Evolutionary conservation across 805 yeast genomes (phyloP).

Genomic region (Metschnikowia aberdeeniae): DNA sequence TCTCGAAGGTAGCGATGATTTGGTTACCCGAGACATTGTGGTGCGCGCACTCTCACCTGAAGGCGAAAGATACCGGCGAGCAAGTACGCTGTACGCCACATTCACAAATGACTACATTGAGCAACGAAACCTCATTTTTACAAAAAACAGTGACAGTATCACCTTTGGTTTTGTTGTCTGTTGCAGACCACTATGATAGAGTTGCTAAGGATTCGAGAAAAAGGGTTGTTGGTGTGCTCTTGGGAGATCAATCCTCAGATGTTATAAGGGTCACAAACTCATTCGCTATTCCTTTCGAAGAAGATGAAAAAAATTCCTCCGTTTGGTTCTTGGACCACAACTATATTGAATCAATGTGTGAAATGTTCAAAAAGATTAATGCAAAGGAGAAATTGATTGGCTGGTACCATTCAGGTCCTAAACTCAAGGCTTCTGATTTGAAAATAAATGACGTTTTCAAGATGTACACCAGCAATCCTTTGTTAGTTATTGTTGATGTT

Average conservation of each 20-base stretch:
- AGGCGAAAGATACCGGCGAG: constrained; percentile 8
- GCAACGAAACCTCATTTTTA: constrained; percentile 37
- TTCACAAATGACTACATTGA: constrained; percentile 21
- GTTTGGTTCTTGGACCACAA: constrained; percentile 98
- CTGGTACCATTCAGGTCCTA: constrained; percentile 99
- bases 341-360: constrained; percentile 92
- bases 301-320: constrained; percentile 83
- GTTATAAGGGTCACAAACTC: constrained; percentile 79
- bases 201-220: constrained; percentile 66
- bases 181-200: constrained; percentile 92
- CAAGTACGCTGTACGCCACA: constrained; percentile 3
- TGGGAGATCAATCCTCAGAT: constrained; percentile 68
- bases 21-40: background rate
- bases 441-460: constrained; percentile 87
- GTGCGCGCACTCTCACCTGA: constrained; percentile 12
- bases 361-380: constrained; percentile 95
- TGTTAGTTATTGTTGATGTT: constrained; percentile 87
- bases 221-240: constrained; percentile 89
- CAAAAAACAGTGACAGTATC: constrained; percentile 79
- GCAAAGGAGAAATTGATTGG: constrained; percentile 96
- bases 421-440: constrained; percentile 79
- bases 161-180: constrained; percentile 89
- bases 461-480: constrained; percentile 74
- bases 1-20: background rate
- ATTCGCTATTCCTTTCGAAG: constrained; percentile 97